Evolutionary conservation across 805 yeast genomes (phyloP), one percentile per base, ranked within the genome.

Genomic region (Wickerhamiella parazyma): DNA sequence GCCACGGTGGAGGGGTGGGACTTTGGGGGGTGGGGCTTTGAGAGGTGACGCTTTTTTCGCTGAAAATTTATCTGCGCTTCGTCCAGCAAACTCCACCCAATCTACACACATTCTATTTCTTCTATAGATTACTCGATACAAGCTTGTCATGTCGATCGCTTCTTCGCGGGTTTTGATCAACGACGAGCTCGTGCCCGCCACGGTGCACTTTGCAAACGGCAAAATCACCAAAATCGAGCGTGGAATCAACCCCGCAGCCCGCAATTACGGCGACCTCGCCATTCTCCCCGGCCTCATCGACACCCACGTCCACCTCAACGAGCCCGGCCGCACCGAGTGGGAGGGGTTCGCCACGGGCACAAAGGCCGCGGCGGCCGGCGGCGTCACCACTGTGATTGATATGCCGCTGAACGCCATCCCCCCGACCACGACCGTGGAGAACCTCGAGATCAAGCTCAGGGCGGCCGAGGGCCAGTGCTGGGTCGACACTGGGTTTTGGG

Each of bases 281-380:
- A 70, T 87, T 10, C 66, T 89, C 67, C 96, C 97, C 0, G 97
- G 97, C 0, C 69, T 87, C 24, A 93, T 87, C 3, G 97, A 87
- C 56, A 73, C 94, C 4, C 97, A 87, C 60, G 97, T 87, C 20
- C 97, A 87, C 56, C 65, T 87, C 52, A 89, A 89, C 60, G 97
- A 89, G 54, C 96, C 97, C 0, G 97, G 97, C n/a, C 68, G 96
- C 53, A 87, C 96, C 1, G 95, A 86, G 49, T 87, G 97, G 97
- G 97, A 87, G 62, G 97, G 97, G 1, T 87, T 89, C 59, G 94
- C 78, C n/a, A 80, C 94, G 0, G 97, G 97, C 0, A 87, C 97
- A 0, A 78, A 79, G 57, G 82, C 95, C 2, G 96, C 96, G 0
- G 94, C 94, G 0, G 71, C 87, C 10, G 97, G 97, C 14, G 97